phyloP scores from a whole-genome alignment of 208 protist genomes.

The Trypanosoma lewisi region DNA sequence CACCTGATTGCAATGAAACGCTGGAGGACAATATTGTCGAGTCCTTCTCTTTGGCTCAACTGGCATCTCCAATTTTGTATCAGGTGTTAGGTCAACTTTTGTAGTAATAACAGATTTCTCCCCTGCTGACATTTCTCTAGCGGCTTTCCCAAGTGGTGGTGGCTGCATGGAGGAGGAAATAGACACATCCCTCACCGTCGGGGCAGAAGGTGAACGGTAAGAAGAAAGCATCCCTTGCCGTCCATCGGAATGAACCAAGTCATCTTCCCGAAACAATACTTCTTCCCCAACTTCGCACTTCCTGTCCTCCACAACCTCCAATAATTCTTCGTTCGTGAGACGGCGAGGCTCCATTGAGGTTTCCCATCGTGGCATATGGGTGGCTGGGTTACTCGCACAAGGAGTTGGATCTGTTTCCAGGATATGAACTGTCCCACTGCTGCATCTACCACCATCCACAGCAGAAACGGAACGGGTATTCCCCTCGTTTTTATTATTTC shows the following conservation, averaged over 20 bases:
- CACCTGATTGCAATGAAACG: conserved; percentile 9
- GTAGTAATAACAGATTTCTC: neutral
- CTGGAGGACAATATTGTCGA: conserved; percentile 14
- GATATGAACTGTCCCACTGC: neutral
- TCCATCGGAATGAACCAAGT: conserved; percentile 14
- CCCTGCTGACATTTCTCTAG: neutral
- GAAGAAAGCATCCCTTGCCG: conserved; percentile 1
- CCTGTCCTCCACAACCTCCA: neutral
- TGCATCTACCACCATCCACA: neutral
- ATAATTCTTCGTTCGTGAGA: neutral
- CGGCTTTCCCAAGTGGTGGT: neutral
- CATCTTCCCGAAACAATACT: conserved; percentile 2
- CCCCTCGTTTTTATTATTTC: conserved; percentile 18
- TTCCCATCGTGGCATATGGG: neutral
- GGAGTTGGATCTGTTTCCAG: conserved; percentile 4
- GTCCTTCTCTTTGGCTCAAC: neutral
- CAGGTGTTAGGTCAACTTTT: neutral
- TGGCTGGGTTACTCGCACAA: neutral
- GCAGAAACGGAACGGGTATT: conserved; percentile 12
- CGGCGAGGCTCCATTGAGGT: neutral
- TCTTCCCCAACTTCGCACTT: neutral
- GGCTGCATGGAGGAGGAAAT: neutral
- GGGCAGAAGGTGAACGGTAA: neutral
- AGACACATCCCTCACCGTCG: neutral
- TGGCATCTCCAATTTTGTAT: neutral